Evolutionary conservation across 2,329 filamentous ascomycete genomes (phyloP).

Genomic region (Diplodia sapinea): DNA sequence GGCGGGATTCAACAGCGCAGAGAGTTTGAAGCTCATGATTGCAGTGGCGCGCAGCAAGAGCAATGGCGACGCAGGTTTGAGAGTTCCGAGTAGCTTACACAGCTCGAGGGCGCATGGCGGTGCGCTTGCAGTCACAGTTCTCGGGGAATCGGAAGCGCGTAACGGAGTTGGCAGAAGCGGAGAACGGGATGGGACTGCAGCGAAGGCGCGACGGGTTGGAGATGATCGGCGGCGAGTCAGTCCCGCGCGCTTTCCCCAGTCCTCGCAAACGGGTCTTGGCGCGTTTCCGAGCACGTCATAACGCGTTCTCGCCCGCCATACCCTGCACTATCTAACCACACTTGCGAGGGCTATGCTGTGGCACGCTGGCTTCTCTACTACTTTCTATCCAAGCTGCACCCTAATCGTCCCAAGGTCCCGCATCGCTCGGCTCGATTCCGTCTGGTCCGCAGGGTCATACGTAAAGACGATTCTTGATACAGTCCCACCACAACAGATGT

Average conservation of each 20-base stretch:
- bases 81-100: background rate
- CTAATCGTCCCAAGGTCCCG: background rate
- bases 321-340: too few species aligned
- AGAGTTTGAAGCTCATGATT: constrained; percentile 40
- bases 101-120: constrained; percentile 17
- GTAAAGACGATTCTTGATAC: background rate
- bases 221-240: constrained; percentile 27
- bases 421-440: constrained; percentile 7
- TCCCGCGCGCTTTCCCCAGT: background rate
- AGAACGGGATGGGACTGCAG: constrained; percentile 10
- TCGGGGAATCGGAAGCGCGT: background rate
- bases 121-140: background rate
- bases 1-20: constrained; percentile 48
- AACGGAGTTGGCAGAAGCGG: constrained; percentile 24
- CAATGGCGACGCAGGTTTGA: background rate
- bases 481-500: background rate
- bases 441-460: background rate
- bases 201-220: constrained; percentile 21
- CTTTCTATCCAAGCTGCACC: background rate
- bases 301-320: background rate
- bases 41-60: constrained; percentile 6
- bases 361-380: background rate
- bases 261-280: constrained; percentile 22
- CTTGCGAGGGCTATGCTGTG: background rate
- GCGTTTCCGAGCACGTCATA: constrained; percentile 20